Percentiles rank a stretch among this genome's conserved stretches.
Evolutionary conservation across 495 filamentous ascomycete species (phyloP).

Genomic region (Oleoguttula mirabilis): DNA sequence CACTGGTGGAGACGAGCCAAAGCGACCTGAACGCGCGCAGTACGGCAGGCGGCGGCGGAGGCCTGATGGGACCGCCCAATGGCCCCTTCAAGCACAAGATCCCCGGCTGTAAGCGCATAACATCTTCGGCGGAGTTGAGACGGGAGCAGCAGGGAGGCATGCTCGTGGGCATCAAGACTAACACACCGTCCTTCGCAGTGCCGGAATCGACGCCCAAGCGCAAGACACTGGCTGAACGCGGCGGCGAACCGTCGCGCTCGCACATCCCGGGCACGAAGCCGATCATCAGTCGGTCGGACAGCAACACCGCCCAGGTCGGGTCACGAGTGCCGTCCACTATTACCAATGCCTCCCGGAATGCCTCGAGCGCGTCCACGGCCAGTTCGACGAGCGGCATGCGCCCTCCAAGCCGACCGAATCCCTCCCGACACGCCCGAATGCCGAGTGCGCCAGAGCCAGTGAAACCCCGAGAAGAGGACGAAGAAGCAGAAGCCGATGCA

Average conservation of each 20-base stretch:
- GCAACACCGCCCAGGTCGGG: background rate
- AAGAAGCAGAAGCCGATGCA: conserved; percentile 45
- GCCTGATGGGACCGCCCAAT: conserved; percentile 12
- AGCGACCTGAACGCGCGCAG: conserved; percentile 19
- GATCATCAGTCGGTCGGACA: conserved; percentile 34
- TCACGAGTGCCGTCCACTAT: background rate
- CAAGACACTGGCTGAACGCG: conserved; percentile 46
- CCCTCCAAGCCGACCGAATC: conserved; percentile 24
- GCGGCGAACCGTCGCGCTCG: conserved; percentile 33
- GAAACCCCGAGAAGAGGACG: too few relatives aligned
- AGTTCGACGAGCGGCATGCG: conserved; percentile 8
- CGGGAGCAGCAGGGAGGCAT: background rate
- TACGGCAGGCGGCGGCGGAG: background rate
- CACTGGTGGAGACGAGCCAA: conserved; percentile 15
- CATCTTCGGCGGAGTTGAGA: too few relatives aligned
- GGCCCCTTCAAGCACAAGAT: conserved; percentile 28
- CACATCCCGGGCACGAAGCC: conserved; percentile 18
- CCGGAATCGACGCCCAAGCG: conserved; percentile 35
- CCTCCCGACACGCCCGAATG: conserved; percentile 30
- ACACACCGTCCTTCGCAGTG: too few relatives aligned
- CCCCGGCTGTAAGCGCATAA: conserved; percentile 17
- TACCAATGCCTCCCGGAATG: conserved; percentile 26
- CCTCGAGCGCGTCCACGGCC: conserved; percentile 7
- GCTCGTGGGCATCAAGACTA: background rate
- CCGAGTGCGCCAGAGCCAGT: conserved; percentile 27